Conservation (phyloP, 306 rosid genomes). For the Acacia melanoxylon region DNA sequence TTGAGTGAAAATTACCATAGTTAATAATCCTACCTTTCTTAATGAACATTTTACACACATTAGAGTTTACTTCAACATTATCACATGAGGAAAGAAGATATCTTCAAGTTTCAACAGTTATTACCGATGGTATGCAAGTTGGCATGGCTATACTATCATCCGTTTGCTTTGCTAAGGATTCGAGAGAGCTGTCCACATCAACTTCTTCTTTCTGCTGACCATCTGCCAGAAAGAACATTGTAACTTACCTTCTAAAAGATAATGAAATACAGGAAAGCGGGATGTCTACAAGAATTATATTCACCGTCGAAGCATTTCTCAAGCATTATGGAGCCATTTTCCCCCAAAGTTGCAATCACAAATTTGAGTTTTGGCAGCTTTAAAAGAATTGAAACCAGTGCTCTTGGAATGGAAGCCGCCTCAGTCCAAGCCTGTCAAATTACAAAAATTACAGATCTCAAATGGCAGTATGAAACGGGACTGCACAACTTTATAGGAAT, state of each 20-base stretch:
- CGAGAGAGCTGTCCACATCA: conserved; percentile 53
- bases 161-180: conserved; percentile 48
- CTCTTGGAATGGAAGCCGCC: conserved; percentile 66
- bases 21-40: background rate
- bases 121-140: conserved; percentile 70
- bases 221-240: conserved; percentile 47
- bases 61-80: background rate
- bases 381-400: conserved; percentile 72
- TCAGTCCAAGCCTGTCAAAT: conserved; percentile 78
- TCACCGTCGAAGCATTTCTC: conserved; percentile 66
- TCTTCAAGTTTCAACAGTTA: conserved; percentile 14
- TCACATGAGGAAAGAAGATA: conserved; percentile 7
- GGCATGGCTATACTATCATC: conserved; percentile 57
- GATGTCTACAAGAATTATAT: conserved; percentile 18
- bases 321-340: conserved; percentile 90
- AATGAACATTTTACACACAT: background rate
- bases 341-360: conserved; percentile 82
- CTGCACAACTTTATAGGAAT: background rate
- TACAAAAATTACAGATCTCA: conserved; percentile 19
- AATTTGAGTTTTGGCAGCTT: conserved; percentile 77
- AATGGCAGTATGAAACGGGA: background rate
- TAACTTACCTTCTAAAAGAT: conserved; percentile 8
- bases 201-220: conserved; percentile 51
- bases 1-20: conserved; percentile 15
- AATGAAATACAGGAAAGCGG: conserved; percentile 19